Evolutionary conservation across 495 filamentous ascomycete species (phyloP).

Genomic region (Clavariopsis aquatica): DNA sequence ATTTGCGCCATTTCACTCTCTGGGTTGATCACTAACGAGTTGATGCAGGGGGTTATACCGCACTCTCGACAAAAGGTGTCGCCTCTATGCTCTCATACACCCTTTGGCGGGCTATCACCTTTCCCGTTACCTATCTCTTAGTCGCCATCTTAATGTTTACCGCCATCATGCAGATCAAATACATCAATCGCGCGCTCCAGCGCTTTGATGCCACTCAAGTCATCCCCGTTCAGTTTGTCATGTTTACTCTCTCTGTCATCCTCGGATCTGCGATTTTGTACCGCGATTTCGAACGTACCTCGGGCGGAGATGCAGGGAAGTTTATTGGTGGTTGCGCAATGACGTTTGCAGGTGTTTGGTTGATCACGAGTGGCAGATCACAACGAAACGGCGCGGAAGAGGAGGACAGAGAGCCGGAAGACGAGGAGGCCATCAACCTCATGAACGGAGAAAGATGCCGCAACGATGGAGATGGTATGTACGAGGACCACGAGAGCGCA

Average conservation of each 20-base stretch:
- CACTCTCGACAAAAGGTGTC: slow-evolving; percentile 91
- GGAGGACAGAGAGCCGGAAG: slow-evolving; percentile 48
- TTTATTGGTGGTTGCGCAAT: slow-evolving; percentile 86
- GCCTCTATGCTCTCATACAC: slow-evolving; percentile 90
- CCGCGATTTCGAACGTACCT: slow-evolving; percentile 85
- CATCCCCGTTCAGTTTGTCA: slow-evolving; percentile 94
- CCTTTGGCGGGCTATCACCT: slow-evolving; percentile 81
- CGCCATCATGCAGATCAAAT: slow-evolving; percentile 92
- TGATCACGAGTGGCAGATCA: slow-evolving; percentile 75
- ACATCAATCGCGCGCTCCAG: slow-evolving; percentile 91
- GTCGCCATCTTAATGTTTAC: slow-evolving; percentile 74
- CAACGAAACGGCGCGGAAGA: slow-evolving; percentile 53
- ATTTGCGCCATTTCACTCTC: not conserved
- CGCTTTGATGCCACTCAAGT: slow-evolving; percentile 96
- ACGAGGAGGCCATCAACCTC: slow-evolving; percentile 36
- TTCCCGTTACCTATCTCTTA: slow-evolving; percentile 86
- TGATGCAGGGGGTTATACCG: slow-evolving; percentile 81
- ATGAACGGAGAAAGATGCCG: slow-evolving; percentile 35
- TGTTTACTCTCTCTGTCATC: slow-evolving; percentile 94
- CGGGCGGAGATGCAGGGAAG: slow-evolving; percentile 66
- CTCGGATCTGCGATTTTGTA: slow-evolving; percentile 90
- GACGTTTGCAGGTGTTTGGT: slow-evolving; percentile 91
- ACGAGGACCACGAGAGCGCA: slow-evolving; percentile 5
- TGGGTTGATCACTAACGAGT: slow-evolving; percentile 41
- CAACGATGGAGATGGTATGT: slow-evolving; percentile 27